A percentile compares a stretch with the other conserved stretches of the same genome.
These are phyloP conservation scores for Wallacemonas sp. DNA, from an alignment of 208 protist species.

Conservation along the genomic window DNA sequence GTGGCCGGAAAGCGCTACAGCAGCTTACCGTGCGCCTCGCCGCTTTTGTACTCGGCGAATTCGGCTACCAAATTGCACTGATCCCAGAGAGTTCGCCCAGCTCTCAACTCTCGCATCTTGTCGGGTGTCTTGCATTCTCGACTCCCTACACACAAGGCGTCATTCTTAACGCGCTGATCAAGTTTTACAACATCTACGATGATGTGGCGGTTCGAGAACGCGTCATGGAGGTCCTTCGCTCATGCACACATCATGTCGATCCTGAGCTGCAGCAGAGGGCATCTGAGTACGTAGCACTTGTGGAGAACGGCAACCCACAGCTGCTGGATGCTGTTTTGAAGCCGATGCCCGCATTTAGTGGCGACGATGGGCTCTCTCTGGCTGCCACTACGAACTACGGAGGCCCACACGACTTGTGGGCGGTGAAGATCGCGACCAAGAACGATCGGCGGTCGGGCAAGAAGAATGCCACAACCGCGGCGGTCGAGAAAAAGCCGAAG, in stretches of 20 bases:
- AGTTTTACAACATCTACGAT: conserved; percentile 96
- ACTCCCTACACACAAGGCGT: conserved; percentile 79
- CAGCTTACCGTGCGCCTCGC: conserved; percentile 64
- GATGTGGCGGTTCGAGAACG: conserved; percentile 62
- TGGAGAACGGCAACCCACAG: conserved; percentile 53
- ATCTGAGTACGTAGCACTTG: conserved; percentile 93
- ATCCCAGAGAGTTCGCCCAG: conserved; percentile 74
- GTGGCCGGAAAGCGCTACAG: conserved; percentile 31
- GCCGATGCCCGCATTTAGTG: conserved; percentile 65
- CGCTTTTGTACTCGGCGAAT: conserved; percentile 97
- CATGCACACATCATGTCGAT: conserved; percentile 78
- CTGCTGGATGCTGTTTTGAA: conserved; percentile 73
- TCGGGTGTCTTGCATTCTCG: conserved; percentile 66
- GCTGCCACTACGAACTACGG: conserved; percentile 7
- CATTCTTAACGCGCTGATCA: conserved; percentile 94
- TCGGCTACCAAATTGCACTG: conserved; percentile 96
- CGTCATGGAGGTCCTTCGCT: conserved; percentile 74
- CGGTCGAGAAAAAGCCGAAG: background rate
- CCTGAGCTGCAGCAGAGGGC: conserved; percentile 97
- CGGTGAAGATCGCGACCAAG: conserved; percentile 22
- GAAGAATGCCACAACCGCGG: background rate
- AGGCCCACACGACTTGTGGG: conserved; percentile 39
- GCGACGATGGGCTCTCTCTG: conserved; percentile 18
- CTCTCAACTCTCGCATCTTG: conserved; percentile 86
- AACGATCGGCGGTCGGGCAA: conserved; percentile 3